Percentiles rank a stretch among this genome's conserved stretches.
phyloP scores from a whole-genome alignment of 257 asterid species.

The Penstemon eatonii region DNA sequence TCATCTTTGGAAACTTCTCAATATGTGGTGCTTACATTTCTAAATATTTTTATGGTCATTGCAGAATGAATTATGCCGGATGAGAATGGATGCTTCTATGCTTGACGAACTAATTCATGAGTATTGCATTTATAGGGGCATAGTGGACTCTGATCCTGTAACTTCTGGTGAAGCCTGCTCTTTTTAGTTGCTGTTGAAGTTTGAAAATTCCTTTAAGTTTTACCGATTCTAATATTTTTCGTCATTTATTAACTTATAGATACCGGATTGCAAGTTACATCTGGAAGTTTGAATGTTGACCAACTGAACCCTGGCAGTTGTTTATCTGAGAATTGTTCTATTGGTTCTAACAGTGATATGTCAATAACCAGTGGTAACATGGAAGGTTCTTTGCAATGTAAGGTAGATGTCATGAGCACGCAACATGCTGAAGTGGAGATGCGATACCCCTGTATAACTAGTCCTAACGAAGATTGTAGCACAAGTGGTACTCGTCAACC shows the following conservation, averaged over 20 bases:
- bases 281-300: conserved; percentile 40
- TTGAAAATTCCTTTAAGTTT: neutral
- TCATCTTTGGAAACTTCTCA: conserved; percentile 8
- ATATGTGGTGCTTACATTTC: conserved; percentile 18
- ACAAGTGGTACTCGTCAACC: conserved; percentile 63
- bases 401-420: conserved; percentile 37
- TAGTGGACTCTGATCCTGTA: conserved; percentile 52
- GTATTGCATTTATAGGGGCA: conserved; percentile 91
- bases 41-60: conserved; percentile 30
- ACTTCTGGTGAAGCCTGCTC: conserved; percentile 43
- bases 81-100: conserved; percentile 63
- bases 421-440: conserved; percentile 56
- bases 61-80: conserved; percentile 95
- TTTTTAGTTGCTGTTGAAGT: neutral
- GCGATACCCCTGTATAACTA: conserved; percentile 56
- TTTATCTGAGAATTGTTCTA: conserved; percentile 46
- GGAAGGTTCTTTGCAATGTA: conserved; percentile 50
- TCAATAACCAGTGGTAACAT: conserved; percentile 41
- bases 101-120: conserved; percentile 94
- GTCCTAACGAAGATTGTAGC: conserved; percentile 66
- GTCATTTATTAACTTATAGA: conserved; percentile 13
- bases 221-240: conserved; percentile 16
- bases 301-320: conserved; percentile 48
- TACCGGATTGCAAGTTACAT: conserved; percentile 41
- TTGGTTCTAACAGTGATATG: conserved; percentile 56